Percentiles rank a stretch among this genome's conserved stretches.
These are phyloP conservation scores for Collybia sordida DNA, from an alignment of 768 basidiomycete genomes.

Conservation along the genomic window DNA sequence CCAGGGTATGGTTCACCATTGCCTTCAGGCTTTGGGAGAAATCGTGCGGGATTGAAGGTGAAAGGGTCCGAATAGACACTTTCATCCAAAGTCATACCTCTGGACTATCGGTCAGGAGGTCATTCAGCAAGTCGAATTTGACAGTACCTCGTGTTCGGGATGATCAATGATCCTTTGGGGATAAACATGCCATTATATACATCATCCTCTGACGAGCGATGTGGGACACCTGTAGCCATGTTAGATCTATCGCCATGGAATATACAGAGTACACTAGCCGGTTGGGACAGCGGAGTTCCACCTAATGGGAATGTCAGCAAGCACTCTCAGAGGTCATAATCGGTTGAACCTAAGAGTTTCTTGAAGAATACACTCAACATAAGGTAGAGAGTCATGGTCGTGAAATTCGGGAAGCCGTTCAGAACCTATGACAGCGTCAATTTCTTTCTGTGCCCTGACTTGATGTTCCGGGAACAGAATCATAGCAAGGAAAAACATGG, in stretches of 20 bases:
- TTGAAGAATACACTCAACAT: conserved; percentile 33
- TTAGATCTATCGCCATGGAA: background rate
- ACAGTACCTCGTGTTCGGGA: conserved; percentile 18
- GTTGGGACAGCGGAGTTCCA: conserved; percentile 7
- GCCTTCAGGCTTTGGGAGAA: conserved; percentile 20
- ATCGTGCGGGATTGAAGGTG: conserved; percentile 42
- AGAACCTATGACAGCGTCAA: conserved; percentile 37
- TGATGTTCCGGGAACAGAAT: conserved; percentile 34
- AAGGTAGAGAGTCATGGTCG: conserved; percentile 31
- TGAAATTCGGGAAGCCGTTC: conserved; percentile 34
- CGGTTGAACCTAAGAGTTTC: conserved; percentile 22
- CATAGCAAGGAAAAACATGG: conserved; percentile 39
- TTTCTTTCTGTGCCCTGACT: conserved; percentile 36
- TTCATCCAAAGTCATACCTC: conserved; percentile 38
- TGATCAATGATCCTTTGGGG: conserved; percentile 29
- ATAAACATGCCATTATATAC: conserved; percentile 36
- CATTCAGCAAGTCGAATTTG: background rate
- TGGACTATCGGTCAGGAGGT: conserved; percentile 14
- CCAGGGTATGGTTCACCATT: conserved; percentile 9
- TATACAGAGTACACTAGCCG: background rate
- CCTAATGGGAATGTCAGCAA: background rate
- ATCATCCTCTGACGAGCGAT: conserved; percentile 25
- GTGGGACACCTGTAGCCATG: conserved; percentile 27
- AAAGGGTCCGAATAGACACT: conserved; percentile 36
- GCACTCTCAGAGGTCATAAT: background rate